Evolutionary conservation across 257 asterid species (phyloP), one percentile per base, ranked within the genome.

Genomic region (Solanum medicagineum): DNA sequence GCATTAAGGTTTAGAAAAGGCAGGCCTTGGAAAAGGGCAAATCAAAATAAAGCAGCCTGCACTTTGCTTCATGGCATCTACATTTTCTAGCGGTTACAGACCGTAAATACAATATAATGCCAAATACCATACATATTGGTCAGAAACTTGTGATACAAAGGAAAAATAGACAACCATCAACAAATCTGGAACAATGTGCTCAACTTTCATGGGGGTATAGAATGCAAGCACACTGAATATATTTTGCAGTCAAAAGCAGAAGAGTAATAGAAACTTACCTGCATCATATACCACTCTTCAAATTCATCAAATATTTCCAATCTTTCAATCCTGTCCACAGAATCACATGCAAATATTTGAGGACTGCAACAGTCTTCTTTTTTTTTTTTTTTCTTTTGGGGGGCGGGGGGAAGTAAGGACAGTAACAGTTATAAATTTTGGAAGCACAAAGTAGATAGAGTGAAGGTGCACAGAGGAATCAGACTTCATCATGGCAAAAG

Each of bases 261-360:
- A 81, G 84, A 81, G 86, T 87, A 15, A 54, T 85, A 9, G 55
- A 56, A 89, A 85, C 94, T 92, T 92, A 93, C 99, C 99, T 97
- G 99, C 98, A 94, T 94, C 99, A 97, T 95, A 92, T 92, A 87
- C 98, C 97, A 90, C 88, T 92, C 95, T 87, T 92, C 93, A 84
- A 92, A 92, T 82, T 91, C 94, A 84, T 91, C 95, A 70, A 92
- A 91, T 87, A 96, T 87, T 87, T 97, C 99, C 93, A 97, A 89
- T 86, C 95, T 91, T 83, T 95, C 99, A 89, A 95, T 97, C 98
- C 99, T 97, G 85, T 86, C 69, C 86, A 90, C 73, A 85, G 84
- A 83, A 86, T 77, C 81, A 65, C 74, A 86, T 57, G 83, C 80
- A 87, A 86, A 85, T 60, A 80, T 81, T 81, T 89, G 71, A 81